Percentiles rank a stretch among this genome's conserved stretches.
Conservation (phyloP, 805 yeast species). For the Lachancea mirantina region DNA sequence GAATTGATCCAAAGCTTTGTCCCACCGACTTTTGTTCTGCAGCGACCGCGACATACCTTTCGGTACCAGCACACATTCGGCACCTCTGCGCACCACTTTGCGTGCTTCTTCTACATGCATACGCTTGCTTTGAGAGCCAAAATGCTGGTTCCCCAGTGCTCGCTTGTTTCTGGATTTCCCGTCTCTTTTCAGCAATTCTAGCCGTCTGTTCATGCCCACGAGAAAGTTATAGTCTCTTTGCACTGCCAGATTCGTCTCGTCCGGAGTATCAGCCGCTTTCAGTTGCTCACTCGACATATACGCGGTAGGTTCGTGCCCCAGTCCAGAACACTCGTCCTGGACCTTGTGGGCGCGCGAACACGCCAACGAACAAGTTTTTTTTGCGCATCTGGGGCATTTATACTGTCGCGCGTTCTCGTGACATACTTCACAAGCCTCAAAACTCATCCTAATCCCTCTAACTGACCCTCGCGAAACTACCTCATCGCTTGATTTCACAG, state of each 20-base stretch:
- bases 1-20: constrained; percentile 50
- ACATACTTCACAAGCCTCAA: constrained; percentile 41
- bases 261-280: constrained; percentile 29
- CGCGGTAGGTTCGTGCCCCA: constrained; percentile 46
- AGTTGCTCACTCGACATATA: constrained; percentile 48
- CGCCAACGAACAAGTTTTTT: constrained; percentile 57
- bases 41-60: constrained; percentile 65
- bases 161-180: constrained; percentile 38
- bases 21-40: constrained; percentile 63
- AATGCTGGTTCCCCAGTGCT: constrained; percentile 29
- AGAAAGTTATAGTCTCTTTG: constrained; percentile 83
- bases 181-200: constrained; percentile 54
- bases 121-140: constrained; percentile 9
- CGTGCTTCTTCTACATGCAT: constrained; percentile 11
- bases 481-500: no score
- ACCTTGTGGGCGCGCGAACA: constrained; percentile 70
- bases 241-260: constrained; percentile 39
- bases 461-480: no score
- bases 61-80: constrained; percentile 55
- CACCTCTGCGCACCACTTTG: constrained; percentile 51
- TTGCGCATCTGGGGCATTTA: constrained; percentile 72
- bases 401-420: constrained; percentile 44
- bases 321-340: constrained; percentile 58
- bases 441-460: neutral
- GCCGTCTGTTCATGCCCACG: constrained; percentile 47